Percentiles rank a stretch among this genome's conserved stretches.
phyloP scores from a whole-genome alignment of 2,329 filamentous ascomycete genomes.

The Colletotrichum tropicicola region DNA sequence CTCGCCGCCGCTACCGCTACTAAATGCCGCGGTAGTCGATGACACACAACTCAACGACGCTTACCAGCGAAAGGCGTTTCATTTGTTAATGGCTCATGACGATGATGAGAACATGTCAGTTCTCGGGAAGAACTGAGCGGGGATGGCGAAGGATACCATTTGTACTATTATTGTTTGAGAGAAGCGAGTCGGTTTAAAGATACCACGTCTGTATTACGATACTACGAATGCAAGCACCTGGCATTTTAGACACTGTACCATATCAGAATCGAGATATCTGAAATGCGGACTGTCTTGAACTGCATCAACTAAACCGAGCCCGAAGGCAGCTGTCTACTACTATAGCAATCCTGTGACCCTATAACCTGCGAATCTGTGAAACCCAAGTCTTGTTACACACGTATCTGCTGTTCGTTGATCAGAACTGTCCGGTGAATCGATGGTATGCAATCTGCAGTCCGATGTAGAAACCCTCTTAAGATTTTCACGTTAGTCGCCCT shows the following conservation, averaged over 20 bases:
- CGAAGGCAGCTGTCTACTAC: neutral
- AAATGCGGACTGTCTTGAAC: neutral
- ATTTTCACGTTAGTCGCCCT: neutral
- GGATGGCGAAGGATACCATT: neutral
- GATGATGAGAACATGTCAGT: neutral
- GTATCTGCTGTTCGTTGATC: neutral
- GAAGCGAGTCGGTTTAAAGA: slow-evolving; percentile 11
- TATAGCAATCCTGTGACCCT: neutral
- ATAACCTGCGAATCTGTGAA: neutral
- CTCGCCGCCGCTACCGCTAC: slow-evolving; percentile 43
- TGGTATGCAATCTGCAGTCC: neutral
- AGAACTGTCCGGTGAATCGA: neutral
- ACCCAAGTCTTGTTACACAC: neutral
- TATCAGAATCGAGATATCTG: neutral
- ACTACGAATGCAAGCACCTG: neutral
- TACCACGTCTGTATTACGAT: slow-evolving; percentile 20
- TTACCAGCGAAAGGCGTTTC: neutral
- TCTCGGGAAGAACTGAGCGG: neutral
- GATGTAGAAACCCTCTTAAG: neutral
- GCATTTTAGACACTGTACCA: neutral
- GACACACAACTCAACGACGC: neutral
- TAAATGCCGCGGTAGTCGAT: slow-evolving; percentile 5
- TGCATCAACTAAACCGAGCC: neutral
- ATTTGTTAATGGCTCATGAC: neutral
- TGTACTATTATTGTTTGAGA: slow-evolving; percentile 16